phyloP scores from a whole-genome alignment of 2,329 filamentous ascomycete genomes.

The Colletotrichum horii region DNA sequence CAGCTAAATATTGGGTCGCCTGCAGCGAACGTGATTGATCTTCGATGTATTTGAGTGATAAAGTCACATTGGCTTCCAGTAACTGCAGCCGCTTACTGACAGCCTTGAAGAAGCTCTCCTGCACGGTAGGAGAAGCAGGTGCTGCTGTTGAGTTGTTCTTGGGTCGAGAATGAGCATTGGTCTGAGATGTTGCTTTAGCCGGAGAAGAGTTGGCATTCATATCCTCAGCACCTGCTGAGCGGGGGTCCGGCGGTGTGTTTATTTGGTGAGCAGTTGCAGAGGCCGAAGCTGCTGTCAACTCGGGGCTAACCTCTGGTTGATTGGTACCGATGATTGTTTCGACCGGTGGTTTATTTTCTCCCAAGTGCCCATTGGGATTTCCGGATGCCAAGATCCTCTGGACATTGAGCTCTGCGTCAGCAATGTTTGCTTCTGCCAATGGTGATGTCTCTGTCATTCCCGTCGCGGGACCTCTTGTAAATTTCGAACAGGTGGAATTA shows the following conservation, averaged over 20 bases:
- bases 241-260: not conserved
- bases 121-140: slow-evolving; percentile 77
- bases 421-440: not conserved
- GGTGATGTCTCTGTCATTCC: not conserved
- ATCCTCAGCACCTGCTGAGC: not conserved
- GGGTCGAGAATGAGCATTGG: slow-evolving; percentile 33
- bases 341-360: not conserved
- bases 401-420: not conserved
- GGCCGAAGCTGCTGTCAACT: not conserved
- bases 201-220: slow-evolving; percentile 12
- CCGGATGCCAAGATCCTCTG: not conserved
- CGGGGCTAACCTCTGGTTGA: not conserved
- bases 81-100: slow-evolving; percentile 91
- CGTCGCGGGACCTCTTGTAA: too few relatives aligned
- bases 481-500: not conserved
- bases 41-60: slow-evolving; percentile 95
- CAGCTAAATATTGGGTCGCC: slow-evolving; percentile 84
- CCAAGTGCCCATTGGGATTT: not conserved
- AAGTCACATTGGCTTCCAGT: slow-evolving; percentile 89
- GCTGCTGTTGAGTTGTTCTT: slow-evolving; percentile 45
- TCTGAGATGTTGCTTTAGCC: slow-evolving; percentile 32
- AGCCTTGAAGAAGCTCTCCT: slow-evolving; percentile 98
- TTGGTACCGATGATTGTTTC: not conserved
- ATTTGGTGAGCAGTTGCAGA: not conserved
- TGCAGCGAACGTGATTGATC: slow-evolving; percentile 91